A percentile compares a stretch with the other conserved stretches of the same genome.
These are phyloP conservation scores for Claviceps sp. DNA, from an alignment of 2,329 filamentous ascomycete genomes.

Conservation along the genomic window DNA sequence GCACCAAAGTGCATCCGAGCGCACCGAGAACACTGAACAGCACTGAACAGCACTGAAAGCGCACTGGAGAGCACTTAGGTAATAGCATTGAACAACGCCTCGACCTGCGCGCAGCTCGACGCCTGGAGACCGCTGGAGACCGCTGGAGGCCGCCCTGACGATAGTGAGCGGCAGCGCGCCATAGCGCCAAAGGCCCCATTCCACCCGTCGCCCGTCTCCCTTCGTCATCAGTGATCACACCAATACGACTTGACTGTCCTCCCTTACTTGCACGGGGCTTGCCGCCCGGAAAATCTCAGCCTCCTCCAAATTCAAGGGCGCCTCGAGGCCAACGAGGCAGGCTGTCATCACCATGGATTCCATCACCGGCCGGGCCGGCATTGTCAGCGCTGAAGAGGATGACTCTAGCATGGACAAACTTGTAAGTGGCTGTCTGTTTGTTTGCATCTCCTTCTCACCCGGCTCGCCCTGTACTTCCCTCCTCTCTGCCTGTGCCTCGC, in stretches of 20 bases:
- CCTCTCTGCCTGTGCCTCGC: neutral
- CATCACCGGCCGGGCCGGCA: conserved; percentile 40
- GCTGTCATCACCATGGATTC: conserved; percentile 22
- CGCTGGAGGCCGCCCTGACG: too few relatives aligned
- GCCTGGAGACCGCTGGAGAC: too few relatives aligned
- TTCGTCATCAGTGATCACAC: conserved; percentile 11
- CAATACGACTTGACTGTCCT: conserved; percentile 3
- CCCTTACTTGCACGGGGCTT: conserved; percentile 7
- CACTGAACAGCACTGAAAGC: too few relatives aligned
- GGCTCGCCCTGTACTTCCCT: neutral
- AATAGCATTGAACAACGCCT: too few relatives aligned
- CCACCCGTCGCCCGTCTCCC: neutral
- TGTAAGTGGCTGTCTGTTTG: conserved; percentile 30
- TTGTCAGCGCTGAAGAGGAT: conserved; percentile 40
- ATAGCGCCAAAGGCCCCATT: neutral
- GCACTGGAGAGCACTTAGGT: too few relatives aligned
- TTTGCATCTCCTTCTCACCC: conserved; percentile 1
- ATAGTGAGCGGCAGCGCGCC: too few relatives aligned
- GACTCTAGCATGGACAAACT: conserved; percentile 42
- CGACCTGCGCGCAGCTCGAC: too few relatives aligned
- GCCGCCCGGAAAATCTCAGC: conserved; percentile 6
- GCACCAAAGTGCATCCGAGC: too few relatives aligned
- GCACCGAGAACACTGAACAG: too few relatives aligned
- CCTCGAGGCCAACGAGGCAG: conserved; percentile 7
- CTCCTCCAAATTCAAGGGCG: conserved; percentile 3